Evolutionary conservation across 176 grass and related monocot genomes (phyloP).

Genomic region (Eleusine coracana): DNA sequence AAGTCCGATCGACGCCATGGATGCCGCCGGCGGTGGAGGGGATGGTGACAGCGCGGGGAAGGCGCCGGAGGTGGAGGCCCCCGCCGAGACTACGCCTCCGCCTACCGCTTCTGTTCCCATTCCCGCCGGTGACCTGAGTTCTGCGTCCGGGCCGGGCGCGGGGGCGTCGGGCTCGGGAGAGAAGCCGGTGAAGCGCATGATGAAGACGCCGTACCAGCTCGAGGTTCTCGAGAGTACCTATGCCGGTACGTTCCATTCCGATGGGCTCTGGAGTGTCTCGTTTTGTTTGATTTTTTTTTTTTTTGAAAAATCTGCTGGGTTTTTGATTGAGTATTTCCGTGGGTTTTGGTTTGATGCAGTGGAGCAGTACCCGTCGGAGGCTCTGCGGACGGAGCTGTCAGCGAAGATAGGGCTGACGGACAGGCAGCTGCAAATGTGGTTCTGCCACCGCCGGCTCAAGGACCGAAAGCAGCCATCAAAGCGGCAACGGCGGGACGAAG

Average conservation of each 20-base stretch:
- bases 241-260: conserved; percentile 53
- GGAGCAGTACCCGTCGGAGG: conserved; percentile 86
- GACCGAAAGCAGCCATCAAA: conserved; percentile 74
- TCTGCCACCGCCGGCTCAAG: conserved; percentile 95
- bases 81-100: conserved; percentile 15
- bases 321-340: conserved; percentile 24
- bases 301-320: not conserved
- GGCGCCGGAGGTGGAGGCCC: not conserved
- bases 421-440: conserved; percentile 99
- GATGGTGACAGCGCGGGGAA: conserved; percentile 46
- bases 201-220: conserved; percentile 97
- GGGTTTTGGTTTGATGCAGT: conserved; percentile 56
- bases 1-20: conserved; percentile 44
- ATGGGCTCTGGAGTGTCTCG: not conserved
- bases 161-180: conserved; percentile 48
- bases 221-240: conserved; percentile 91
- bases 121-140: not conserved
- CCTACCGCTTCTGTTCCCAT: conserved; percentile 17
- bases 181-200: conserved; percentile 79
- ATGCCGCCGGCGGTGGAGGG: conserved; percentile 22
- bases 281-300: not conserved
- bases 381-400: conserved; percentile 74
- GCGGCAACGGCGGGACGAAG: conserved; percentile 65
- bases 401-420: conserved; percentile 79
- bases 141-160: conserved; percentile 19